These are phyloP conservation scores for Aegilops tauschii DNA, from an alignment of 176 grass and related monocot genomes.

Conservation along the genomic window DNA sequence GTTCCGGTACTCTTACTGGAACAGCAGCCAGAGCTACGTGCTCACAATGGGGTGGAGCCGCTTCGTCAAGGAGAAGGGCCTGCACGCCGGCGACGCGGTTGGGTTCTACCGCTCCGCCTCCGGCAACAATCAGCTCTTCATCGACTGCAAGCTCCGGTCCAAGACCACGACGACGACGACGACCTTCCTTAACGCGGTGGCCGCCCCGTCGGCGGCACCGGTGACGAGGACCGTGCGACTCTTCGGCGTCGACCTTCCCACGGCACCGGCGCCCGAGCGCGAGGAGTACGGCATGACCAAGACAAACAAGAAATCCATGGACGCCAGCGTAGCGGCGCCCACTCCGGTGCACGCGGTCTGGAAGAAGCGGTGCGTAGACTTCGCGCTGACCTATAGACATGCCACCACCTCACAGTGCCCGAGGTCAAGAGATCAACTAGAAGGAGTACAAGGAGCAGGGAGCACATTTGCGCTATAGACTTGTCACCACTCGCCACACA, in stretches of 20 bases:
- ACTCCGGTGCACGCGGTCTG: constrained; percentile 30
- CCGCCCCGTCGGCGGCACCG: neutral
- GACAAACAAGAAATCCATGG: constrained; percentile 46
- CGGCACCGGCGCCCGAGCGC: neutral
- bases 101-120: constrained; percentile 58
- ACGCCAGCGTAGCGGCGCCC: neutral
- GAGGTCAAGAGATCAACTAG: neutral
- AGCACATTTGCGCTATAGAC: no score
- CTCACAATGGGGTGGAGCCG: constrained; percentile 95
- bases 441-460: no score
- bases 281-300: neutral
- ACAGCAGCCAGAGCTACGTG: constrained; percentile 99
- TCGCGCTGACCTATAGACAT: constrained; percentile 31
- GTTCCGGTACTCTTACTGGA: constrained; percentile 97
- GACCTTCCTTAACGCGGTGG: neutral
- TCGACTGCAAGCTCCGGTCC: constrained; percentile 63
- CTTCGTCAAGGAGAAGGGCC: constrained; percentile 91
- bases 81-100: constrained; percentile 67
- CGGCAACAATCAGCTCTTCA: constrained; percentile 61
- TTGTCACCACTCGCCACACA: neutral
- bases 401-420: neutral
- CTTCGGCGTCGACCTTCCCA: constrained; percentile 75
- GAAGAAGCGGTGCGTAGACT: constrained; percentile 78
- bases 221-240: constrained; percentile 44
- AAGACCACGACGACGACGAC: neutral